phyloP scores from a whole-genome alignment of 371 early-diverging fungal genomes.

The Syncephalastrum monosporum region DNA sequence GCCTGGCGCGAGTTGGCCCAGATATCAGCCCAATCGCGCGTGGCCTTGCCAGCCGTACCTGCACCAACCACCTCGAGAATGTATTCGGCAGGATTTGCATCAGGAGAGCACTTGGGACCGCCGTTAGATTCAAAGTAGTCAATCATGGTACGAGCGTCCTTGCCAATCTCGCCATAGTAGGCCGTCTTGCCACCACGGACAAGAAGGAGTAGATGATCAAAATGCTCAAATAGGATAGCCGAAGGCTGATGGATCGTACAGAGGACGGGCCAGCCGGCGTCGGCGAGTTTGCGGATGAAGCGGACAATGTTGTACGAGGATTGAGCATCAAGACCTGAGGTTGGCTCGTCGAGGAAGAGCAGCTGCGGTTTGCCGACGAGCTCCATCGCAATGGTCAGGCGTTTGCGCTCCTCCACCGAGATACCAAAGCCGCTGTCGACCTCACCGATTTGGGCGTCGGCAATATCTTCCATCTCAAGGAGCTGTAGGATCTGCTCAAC shows the following conservation, averaged over 20 bases:
- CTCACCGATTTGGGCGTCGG: constrained; percentile 56
- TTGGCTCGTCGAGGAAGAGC: constrained; percentile 85
- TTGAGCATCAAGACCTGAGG: constrained; percentile 67
- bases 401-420: constrained; percentile 65
- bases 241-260: constrained; percentile 74
- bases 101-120: constrained; percentile 49
- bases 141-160: constrained; percentile 49
- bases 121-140: constrained; percentile 64
- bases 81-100: constrained; percentile 72
- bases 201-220: constrained; percentile 65
- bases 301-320: constrained; percentile 70
- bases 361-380: constrained; percentile 72
- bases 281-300: constrained; percentile 62
- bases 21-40: constrained; percentile 54
- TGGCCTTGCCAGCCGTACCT: constrained; percentile 41
- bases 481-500: constrained; percentile 68
- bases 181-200: constrained; percentile 63
- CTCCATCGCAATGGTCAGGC: constrained; percentile 69
- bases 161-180: constrained; percentile 68
- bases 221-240: constrained; percentile 60
- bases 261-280: constrained; percentile 57
- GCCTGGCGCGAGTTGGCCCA: constrained; percentile 47
- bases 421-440: constrained; percentile 49
- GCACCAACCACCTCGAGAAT: constrained; percentile 55
- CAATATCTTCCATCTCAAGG: constrained; percentile 59